Evolutionary conservation across 805 yeast genomes (phyloP), one percentile per base, ranked within the genome.

Genomic region (Nakazawaea ishiwadae): DNA sequence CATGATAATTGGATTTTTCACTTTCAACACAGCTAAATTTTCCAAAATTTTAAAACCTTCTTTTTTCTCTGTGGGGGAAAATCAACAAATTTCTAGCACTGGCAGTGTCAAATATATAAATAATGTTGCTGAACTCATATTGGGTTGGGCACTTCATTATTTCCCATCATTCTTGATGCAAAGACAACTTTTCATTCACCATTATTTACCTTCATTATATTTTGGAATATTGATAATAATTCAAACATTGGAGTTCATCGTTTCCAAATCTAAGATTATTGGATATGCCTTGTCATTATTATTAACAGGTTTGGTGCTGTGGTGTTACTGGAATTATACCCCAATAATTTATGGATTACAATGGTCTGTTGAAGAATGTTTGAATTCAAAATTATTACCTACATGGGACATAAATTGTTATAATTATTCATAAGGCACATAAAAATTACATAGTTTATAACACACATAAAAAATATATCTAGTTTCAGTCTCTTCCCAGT

Each of bases 151-250:
- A 39, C 27, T 82, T 29, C 95, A 87, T 60, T 82, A 75, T 56
- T 57, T 71, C 41, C 95, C 95, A 50, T 84, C 86, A 40, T 81
- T 76, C 63, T 66, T 90, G 44, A 90, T 90, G 98, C 89, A 81
- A 18, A 80, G 98, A 66, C 97, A 90, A 66, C 64, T 90, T 63
- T 90, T 91, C 68, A 69, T 90, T 58, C 98, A 90, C 62, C 98
- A 90, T 63, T 91, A 91, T 62, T 66, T 93, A 51, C 97, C 96
- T 43, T 87, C 98, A 2, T 75, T 87, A 40, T 93, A 88, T 66
- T 93, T 93, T 63, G 68, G 71, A 3, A 58, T 77, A 4, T 53
- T 78, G 42, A 50, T 69, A 18, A 44, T 66, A 5, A 65, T 73
- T 16, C 76, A 74, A 41, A 60, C 61, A 20, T 50, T 68, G n/a